Conservation (phyloP, 371 early-diverging fungal species). For the Mortierella sp. region DNA sequence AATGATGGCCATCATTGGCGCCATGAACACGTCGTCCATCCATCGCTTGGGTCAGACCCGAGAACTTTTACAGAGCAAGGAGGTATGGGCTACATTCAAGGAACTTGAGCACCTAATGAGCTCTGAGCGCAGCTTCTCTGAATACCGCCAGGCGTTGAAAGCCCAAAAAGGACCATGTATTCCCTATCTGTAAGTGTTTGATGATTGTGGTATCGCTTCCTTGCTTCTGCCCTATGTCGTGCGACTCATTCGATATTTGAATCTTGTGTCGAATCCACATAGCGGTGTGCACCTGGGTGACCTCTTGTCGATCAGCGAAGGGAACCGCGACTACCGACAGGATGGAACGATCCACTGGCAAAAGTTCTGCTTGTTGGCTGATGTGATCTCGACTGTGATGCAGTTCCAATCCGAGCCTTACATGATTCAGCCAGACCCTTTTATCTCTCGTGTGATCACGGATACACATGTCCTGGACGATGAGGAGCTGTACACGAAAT, state of each 20-base stretch:
- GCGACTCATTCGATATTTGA: too few species aligned
- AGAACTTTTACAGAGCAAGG: conserved; percentile 60
- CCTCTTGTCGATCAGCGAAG: conserved; percentile 66
- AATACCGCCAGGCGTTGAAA: conserved; percentile 69
- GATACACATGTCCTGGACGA: conserved; percentile 59
- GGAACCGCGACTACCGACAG: conserved; percentile 65
- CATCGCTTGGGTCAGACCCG: conserved; percentile 69
- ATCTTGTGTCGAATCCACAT: too few species aligned
- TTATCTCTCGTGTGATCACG: conserved; percentile 57
- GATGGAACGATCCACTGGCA: conserved; percentile 74
- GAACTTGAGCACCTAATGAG: conserved; percentile 75
- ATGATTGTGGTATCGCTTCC: too few species aligned
- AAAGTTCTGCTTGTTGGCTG: conserved; percentile 69
- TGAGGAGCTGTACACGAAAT: conserved; percentile 60
- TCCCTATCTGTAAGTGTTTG: conserved; percentile 40
- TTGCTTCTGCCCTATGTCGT: too few species aligned
- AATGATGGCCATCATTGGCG: conserved; percentile 79
- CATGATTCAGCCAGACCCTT: conserved; percentile 55
- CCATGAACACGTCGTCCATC: conserved; percentile 75
- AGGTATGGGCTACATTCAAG: conserved; percentile 64
- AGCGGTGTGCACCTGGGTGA: conserved; percentile 70
- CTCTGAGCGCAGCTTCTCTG: conserved; percentile 68
- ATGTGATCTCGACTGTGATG: conserved; percentile 62
- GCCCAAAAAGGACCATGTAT: conserved; percentile 53
- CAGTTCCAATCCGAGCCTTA: conserved; percentile 57